These are phyloP conservation scores for Agaricus sinodeliciosus DNA, from an alignment of 768 basidiomycete genomes.

Conservation along the genomic window DNA sequence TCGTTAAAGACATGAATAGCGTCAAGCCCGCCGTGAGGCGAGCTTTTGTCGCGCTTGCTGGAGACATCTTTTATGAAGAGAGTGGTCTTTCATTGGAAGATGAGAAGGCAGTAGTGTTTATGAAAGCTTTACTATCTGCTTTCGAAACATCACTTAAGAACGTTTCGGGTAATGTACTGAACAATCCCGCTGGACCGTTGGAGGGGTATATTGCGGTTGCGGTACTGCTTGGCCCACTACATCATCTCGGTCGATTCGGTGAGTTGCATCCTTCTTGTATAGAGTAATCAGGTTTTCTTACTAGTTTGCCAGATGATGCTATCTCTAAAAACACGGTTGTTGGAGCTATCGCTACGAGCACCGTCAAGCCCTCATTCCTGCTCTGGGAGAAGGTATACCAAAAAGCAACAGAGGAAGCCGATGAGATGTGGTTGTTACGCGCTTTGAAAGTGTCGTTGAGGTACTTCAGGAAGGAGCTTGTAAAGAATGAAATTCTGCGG, in stretches of 20 bases:
- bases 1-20: constrained; percentile 69
- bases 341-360: constrained; percentile 38
- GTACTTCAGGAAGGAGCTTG: constrained; percentile 42
- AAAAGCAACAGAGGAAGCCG: constrained; percentile 53
- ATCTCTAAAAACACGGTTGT: constrained; percentile 42
- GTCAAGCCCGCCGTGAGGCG: constrained; percentile 55
- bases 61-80: constrained; percentile 46
- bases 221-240: constrained; percentile 56
- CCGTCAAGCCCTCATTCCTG: constrained; percentile 77
- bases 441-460: constrained; percentile 46
- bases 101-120: constrained; percentile 43
- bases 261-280: constrained; percentile 15
- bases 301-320: constrained; percentile 28
- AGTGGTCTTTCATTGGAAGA: constrained; percentile 31
- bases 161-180: constrained; percentile 54
- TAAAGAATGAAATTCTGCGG: constrained; percentile 51
- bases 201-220: constrained; percentile 82
- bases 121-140: constrained; percentile 45
- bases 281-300: not conserved
- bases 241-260: constrained; percentile 49
- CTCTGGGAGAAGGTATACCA: constrained; percentile 85
- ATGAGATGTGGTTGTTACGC: constrained; percentile 73
- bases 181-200: constrained; percentile 55
- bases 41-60: constrained; percentile 58
- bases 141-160: constrained; percentile 70